Evolutionary conservation across 495 filamentous ascomycete species (phyloP), one percentile per base, ranked within the genome.

Genomic region (Xylaria telfairii): DNA sequence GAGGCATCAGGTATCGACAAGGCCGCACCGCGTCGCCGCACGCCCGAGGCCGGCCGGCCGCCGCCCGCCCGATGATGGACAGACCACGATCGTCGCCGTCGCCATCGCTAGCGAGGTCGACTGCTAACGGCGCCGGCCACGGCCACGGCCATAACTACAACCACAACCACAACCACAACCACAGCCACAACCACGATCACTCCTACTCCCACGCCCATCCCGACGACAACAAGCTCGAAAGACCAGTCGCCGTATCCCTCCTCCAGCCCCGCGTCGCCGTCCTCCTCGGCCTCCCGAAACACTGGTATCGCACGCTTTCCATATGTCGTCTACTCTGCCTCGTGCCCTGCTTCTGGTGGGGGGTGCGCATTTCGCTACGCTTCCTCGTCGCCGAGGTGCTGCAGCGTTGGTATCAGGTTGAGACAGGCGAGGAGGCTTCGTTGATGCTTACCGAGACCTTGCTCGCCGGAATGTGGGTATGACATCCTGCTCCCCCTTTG

Each of bases 391-490:
- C 76, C 21, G 72, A 78, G 61, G 37, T 77, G 2, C 39, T 76
- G 59, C 76, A 71, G n/a, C 51, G 68, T 7, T 68, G 67, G 21
- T 30, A 73, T 39, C 54, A 57, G 44, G 60, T 67, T 72, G 71
- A 65, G 66, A 70, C 65, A 19, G 72, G 73, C 59, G 46, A 54
- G 32, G 39, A 81, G 65, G 72, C 76, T 47, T 71, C 78, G 26
- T 70, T 93, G 75, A 84, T 87, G 73, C 86, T 93, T 54, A 93
- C 90, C 41, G 93, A 96, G 83, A 90, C 94, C 53, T 88, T 90
- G 73, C 84, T 96, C 80, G 93, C 92, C 60, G 89, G 91, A 72
- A 87, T 95, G 80, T 96, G 93, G 93, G 93, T 94, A 87, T 77
- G 90, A 46, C 67, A 44, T 59, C 49, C n/a, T n/a, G n/a, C n/a